Evolutionary conservation across 106 monocot species (phyloP), one percentile per base, ranked within the genome.

Genomic region (Narthecium ossifragum): DNA sequence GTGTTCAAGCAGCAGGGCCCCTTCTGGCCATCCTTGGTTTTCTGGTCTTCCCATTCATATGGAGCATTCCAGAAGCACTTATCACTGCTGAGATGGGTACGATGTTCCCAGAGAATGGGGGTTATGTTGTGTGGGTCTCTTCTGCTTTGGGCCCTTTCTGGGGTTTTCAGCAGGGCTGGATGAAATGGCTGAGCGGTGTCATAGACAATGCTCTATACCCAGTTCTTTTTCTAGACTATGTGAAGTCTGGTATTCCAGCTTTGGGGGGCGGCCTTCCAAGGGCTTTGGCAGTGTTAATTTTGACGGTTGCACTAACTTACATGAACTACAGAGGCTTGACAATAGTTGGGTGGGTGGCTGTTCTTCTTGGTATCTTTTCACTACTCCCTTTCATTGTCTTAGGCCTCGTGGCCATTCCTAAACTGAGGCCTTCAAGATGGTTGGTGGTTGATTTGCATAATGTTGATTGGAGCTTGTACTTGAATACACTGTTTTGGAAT

Each of bases 121-220:
- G 86, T 14, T 86, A 86, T 63, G 86, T 86, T 3, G 78, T 86
- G 8, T 86, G 86, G 86, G 86, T 86, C 17, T 74, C 78, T 46
- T 70, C 81, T 36, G 78, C 81, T 22, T 50, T 86, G 31, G 81
- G 81, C 10, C 78, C 77, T 1, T 86, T 78, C 25, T 86, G 81
- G 86, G 86, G 86, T 26, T 86, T 86, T 46, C 86, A 86, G 61
- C 81, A 78, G 47, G 86, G 86, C 41, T 86, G 86, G 86, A 74
- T 86, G 78, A 86, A 86, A 61, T 86, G 86, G 86, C 61, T 86
- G 15, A 86, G 86, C 49, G 86, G 86, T 40, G 81, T 86, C 15
- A 86, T 86, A 10, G 86, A 86, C 69, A 86, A 86, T 69, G 86
- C 86, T 25, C 74, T 86, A 2, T 86, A 86, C 50, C 86, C 86